Conservation (phyloP, 495 filamentous ascomycete genomes). For the Neurospora sp. region DNA sequence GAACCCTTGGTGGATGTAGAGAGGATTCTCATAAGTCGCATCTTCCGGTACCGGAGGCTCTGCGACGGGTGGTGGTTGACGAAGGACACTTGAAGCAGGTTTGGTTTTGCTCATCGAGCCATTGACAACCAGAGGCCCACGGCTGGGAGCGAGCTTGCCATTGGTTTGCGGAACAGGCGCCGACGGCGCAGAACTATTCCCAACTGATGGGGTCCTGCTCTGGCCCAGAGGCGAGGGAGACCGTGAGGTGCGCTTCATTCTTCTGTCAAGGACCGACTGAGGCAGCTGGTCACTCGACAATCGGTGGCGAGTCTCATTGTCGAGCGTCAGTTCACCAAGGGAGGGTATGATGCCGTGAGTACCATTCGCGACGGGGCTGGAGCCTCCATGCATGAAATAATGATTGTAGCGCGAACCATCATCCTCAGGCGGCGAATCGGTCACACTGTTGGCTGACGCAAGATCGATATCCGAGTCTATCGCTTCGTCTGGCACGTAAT, state of each 20-base stretch:
- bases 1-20: constrained; percentile 28
- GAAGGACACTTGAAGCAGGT: constrained; percentile 4
- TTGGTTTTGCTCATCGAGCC: constrained; percentile 26
- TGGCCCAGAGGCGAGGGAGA: constrained; percentile 46
- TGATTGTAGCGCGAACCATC: constrained; percentile 27
- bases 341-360: constrained; percentile 28
- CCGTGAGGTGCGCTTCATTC: constrained; percentile 39
- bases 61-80: constrained; percentile 10
- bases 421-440: constrained; percentile 32
- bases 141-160: constrained; percentile 21
- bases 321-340: constrained; percentile 33
- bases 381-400: constrained; percentile 28
- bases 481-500: constrained; percentile 39
- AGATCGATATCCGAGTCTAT: constrained; percentile 27
- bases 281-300: constrained; percentile 41
- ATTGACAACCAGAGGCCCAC: constrained; percentile 34
- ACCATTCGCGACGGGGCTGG: constrained; percentile 23
- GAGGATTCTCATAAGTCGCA: constrained; percentile 26
- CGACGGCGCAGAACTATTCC: constrained; percentile 30
- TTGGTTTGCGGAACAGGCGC: constrained; percentile 21
- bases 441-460: constrained; percentile 16
- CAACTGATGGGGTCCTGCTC: constrained; percentile 32
- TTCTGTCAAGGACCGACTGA: constrained; percentile 38
- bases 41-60: constrained; percentile 21
- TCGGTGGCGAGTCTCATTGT: constrained; percentile 26